Percentiles rank a stretch among this genome's conserved stretches.
Conservation (phyloP, 2,329 filamentous ascomycete species). For the Calonectria leucothoes region DNA sequence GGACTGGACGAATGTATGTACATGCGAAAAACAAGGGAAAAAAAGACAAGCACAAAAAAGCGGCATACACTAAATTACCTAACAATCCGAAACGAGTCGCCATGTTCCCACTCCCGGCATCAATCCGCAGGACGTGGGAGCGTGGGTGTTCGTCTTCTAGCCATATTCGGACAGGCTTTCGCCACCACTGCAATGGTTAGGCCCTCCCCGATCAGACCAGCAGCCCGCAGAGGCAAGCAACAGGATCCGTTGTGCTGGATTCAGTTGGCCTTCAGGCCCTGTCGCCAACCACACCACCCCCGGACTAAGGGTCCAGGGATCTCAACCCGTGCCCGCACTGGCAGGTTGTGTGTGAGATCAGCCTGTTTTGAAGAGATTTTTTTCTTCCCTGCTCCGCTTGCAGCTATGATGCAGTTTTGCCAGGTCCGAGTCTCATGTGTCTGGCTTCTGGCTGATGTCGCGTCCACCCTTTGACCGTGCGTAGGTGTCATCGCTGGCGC, state of each 20-base stretch:
- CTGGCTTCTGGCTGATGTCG: constrained; percentile 11
- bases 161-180: constrained; percentile 25
- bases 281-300: constrained; percentile 35
- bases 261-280: constrained; percentile 30
- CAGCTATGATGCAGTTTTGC: constrained; percentile 16
- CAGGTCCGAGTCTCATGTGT: constrained; percentile 3
- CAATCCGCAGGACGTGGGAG: constrained; percentile 25
- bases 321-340: constrained; percentile 32
- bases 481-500: constrained; percentile 20
- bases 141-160: constrained; percentile 25
- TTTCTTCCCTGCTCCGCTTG: constrained; percentile 25
- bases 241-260: constrained; percentile 40
- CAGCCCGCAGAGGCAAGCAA: constrained; percentile 31
- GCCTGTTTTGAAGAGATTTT: constrained; percentile 16
- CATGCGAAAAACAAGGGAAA: constrained; percentile 15
- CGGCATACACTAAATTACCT: constrained; percentile 30
- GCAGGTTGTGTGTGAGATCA: constrained; percentile 22
- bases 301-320: constrained; percentile 34
- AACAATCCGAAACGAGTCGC: constrained; percentile 36
- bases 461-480: constrained; percentile 8
- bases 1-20: constrained; percentile 9
- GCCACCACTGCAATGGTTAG: constrained; percentile 32
- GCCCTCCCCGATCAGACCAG: constrained; percentile 32
- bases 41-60: too few species aligned
- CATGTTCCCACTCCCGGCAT: constrained; percentile 22